A percentile compares a stretch with the other conserved stretches of the same genome.
Evolutionary conservation across 139 green algal genomes (phyloP).

Genomic region (Ettlia oleoabundans): DNA sequence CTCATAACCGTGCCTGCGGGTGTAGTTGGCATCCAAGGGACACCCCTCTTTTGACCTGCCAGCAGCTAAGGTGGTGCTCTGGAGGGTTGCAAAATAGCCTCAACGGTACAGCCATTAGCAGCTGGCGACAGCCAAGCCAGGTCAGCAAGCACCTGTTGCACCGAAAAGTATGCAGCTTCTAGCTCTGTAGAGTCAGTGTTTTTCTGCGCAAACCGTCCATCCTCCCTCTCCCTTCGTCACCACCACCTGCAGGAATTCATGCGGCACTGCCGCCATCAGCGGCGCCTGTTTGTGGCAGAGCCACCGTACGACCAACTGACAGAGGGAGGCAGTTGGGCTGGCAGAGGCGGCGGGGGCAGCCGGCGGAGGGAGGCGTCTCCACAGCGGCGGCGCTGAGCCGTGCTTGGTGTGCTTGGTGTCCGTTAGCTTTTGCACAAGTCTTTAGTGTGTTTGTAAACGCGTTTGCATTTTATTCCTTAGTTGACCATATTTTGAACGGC

Average conservation of each 20-base stretch:
- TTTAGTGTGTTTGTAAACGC: too few relatives aligned
- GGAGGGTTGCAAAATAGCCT: not conserved
- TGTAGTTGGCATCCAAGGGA: too few relatives aligned
- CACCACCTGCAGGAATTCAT: constrained; percentile 14
- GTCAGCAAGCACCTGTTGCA: not conserved
- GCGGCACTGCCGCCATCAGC: constrained; percentile 22
- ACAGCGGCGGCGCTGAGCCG: not conserved
- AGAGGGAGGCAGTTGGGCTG: not conserved
- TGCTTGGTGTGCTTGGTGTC: too few relatives aligned
- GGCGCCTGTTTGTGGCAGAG: not conserved
- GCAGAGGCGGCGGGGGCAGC: not conserved
- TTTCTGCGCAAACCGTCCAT: not conserved
- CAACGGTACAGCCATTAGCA: not conserved
- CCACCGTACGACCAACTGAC: constrained; percentile 1
- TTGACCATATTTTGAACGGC: too few relatives aligned
- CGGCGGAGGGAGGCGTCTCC: not conserved
- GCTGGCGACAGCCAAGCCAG: too few relatives aligned
- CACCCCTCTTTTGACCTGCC: too few relatives aligned
- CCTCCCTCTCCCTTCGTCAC: not conserved
- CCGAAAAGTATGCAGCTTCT: not conserved
- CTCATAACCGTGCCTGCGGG: too few relatives aligned
- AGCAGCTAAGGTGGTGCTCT: too few relatives aligned
- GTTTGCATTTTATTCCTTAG: too few relatives aligned
- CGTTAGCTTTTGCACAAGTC: too few relatives aligned
- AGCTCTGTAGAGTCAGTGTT: too few relatives aligned